Evolutionary conservation across 1,284 basidiomycete genomes (phyloP).

Genomic region (Ustilago crameri): DNA sequence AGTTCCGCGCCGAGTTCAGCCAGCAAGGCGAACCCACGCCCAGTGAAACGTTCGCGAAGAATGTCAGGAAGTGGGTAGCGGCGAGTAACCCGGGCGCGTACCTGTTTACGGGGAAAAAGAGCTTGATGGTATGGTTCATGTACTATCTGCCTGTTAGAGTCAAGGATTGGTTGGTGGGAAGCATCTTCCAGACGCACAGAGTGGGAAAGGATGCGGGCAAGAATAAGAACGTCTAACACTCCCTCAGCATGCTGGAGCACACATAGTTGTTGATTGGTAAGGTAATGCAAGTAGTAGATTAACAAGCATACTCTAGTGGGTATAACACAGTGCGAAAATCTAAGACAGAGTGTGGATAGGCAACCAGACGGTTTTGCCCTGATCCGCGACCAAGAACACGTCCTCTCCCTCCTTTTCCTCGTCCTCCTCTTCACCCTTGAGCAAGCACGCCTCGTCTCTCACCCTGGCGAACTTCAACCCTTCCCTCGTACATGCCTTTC

Average conservation of each 20-base stretch:
- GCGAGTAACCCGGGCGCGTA: conserved; percentile 39
- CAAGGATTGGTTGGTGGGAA: conserved; percentile 43
- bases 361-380: conserved; percentile 57
- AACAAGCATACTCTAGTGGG: too few species aligned
- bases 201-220: conserved; percentile 31
- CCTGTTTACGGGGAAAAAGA: conserved; percentile 50
- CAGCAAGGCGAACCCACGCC: conserved; percentile 56
- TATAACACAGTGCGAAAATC: too few species aligned
- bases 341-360: conserved; percentile 21
- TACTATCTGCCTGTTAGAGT: conserved; percentile 51
- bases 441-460: conserved; percentile 12
- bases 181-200: conserved; percentile 44
- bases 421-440: conserved; percentile 9
- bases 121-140: conserved; percentile 39
- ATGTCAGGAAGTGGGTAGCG: conserved; percentile 29
- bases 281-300: too few species aligned
- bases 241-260: background rate
- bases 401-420: conserved; percentile 16
- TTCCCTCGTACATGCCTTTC: conserved; percentile 36
- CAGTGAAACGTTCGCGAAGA: conserved; percentile 43
- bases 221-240: conserved; percentile 47
- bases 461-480: conserved; percentile 25
- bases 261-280: too few species aligned
- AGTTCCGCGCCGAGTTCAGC: conserved; percentile 51
- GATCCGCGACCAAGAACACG: conserved; percentile 53